Evolutionary conservation across 2,329 filamentous ascomycete species (phyloP), one percentile per base, ranked within the genome.

Genomic region (Aspergillus novofumigatus): DNA sequence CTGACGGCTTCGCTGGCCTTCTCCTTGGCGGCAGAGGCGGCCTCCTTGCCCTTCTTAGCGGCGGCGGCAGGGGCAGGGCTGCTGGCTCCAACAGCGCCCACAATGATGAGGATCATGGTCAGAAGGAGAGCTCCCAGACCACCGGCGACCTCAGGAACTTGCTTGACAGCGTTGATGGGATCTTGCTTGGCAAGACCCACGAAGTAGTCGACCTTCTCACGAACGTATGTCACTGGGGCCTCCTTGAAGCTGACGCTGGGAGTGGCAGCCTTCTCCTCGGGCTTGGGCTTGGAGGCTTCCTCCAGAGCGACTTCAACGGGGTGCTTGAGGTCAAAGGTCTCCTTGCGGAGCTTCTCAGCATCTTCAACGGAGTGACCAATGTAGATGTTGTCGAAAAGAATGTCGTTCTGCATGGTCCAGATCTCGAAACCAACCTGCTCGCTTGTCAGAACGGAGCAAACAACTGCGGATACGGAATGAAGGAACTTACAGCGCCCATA

Each of bases 301-400:
- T 94, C 90, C 66, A 90, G 82, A 50, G 88, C 85, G 81, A 89
- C 84, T 83, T 99, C 94, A 52, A 90, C 80, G 55, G 86, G 81
- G 75, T 87, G 83, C 90, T 99, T 99, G 79, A 91, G 79, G 72
- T 91, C 88, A 77, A 92, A 99, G 55, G 91, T 91, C 84, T 96
- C 91, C 64, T 89, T 83, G 69, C 91, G 89, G 72, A 99, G 83
- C 80, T 92, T 89, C 77, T 89, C 86, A 61, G 94, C 94, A 67
- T 99, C 94, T 72, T 91, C 91, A 67, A 94, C 76, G 21, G 93
- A 97, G 86, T 99, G 94, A 63, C 94, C 94, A 75, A 99, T 92
- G 86, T 97, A 99, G 83, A 99, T 95, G 87, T 99, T 99, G 86
- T 97, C 91, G 71, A 99, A 97, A 70, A 97, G 88, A 69, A 99